Evolutionary conservation across 1,284 basidiomycete species (phyloP).

Genomic region (Ustilago vetiveriae): DNA sequence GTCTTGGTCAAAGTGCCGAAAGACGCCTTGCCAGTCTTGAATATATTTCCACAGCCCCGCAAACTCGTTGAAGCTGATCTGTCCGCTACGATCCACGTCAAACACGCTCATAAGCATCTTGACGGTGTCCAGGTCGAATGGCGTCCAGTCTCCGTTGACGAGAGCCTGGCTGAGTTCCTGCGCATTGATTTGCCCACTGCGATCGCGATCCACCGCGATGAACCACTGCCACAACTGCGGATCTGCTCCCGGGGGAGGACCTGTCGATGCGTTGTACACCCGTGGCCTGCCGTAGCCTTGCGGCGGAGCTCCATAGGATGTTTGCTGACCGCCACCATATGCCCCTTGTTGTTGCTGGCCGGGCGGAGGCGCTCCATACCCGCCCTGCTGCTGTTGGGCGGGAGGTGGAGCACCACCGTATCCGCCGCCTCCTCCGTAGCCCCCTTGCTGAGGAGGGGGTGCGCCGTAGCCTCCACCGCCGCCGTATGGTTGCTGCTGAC

Average conservation of each 20-base stretch:
- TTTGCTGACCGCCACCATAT: conserved; percentile 11
- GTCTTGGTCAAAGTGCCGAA: conserved; percentile 57
- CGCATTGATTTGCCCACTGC: conserved; percentile 51
- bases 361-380: conserved; percentile 28
- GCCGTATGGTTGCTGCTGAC: conserved; percentile 21
- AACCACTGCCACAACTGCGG: conserved; percentile 63
- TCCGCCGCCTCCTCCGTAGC: conserved; percentile 35
- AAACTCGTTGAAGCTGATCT: conserved; percentile 62
- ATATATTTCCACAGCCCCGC: conserved; percentile 60
- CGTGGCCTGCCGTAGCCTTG: conserved; percentile 36
- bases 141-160: conserved; percentile 61
- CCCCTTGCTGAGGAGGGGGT: conserved; percentile 18
- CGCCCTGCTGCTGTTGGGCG: conserved; percentile 28
- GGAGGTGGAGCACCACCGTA: conserved; percentile 37
- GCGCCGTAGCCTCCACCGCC: conserved; percentile 29
- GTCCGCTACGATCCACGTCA: conserved; percentile 56
- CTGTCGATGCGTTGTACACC: conserved; percentile 42
- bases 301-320: conserved; percentile 14
- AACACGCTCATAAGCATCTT: conserved; percentile 63
- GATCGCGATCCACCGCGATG: conserved; percentile 57
- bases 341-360: conserved; percentile 23
- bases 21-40: conserved; percentile 60
- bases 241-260: conserved; percentile 57
- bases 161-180: conserved; percentile 57
- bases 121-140: conserved; percentile 57